A percentile compares a stretch with the other conserved stretches of the same genome.
Conservation (phyloP, 257 asterid species). For the Linaria vulgaris region DNA sequence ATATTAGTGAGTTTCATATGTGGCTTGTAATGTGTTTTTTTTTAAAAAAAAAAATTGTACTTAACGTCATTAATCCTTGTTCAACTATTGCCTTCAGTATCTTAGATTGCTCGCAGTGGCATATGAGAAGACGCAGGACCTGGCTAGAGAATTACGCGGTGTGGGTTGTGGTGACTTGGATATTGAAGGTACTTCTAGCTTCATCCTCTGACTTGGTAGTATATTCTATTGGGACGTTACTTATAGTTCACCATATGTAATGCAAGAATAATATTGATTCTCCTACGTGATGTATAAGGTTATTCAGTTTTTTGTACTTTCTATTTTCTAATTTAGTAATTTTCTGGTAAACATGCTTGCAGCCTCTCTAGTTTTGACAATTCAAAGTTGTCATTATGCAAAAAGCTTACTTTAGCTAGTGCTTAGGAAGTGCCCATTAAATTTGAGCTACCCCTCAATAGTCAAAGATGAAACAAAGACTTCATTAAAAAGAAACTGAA, state of each 20-base stretch:
- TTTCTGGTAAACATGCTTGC: constrained; percentile 8
- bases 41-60: constrained; percentile 13
- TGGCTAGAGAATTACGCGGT: constrained; percentile 76
- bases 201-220: constrained; percentile 20
- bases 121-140: constrained; percentile 92
- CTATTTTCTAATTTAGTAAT: background rate
- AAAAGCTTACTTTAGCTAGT: constrained; percentile 5
- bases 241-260: constrained; percentile 3
- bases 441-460: background rate
- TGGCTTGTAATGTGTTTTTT: constrained; percentile 18
- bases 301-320: constrained; percentile 19
- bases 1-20: constrained; percentile 59
- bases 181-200: constrained; percentile 63
- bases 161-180: constrained; percentile 99
- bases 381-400: constrained; percentile 1
- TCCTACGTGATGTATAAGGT: background rate
- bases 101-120: constrained; percentile 95
- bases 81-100: constrained; percentile 53
- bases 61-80: constrained; percentile 25
- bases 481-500: background rate
- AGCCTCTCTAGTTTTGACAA: background rate
- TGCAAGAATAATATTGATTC: background rate
- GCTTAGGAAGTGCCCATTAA: constrained; percentile 10
- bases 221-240: background rate
- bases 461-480: constrained; percentile 4